These are phyloP conservation scores for Carex arenaria DNA, from an alignment of 202 grass and related monocot species.

Conservation along the genomic window DNA sequence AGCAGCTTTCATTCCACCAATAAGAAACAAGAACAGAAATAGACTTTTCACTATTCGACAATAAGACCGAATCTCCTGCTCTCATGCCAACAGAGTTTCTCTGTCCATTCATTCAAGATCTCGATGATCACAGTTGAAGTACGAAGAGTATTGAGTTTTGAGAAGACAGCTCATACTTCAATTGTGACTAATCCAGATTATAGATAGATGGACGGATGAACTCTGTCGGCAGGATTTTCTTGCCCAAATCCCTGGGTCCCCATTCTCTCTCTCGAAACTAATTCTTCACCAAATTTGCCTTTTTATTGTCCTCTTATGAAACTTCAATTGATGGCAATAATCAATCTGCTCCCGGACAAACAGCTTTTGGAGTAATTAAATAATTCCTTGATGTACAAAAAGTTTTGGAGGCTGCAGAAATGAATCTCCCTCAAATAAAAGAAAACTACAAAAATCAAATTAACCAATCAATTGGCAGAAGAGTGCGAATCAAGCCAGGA, in stretches of 20 bases:
- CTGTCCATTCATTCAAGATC: too few species aligned
- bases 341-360: background rate
- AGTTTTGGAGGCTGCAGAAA: background rate
- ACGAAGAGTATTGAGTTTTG: too few species aligned
- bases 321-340: background rate
- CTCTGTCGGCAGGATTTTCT: too few species aligned
- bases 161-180: too few species aligned
- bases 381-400: background rate
- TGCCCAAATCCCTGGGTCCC: background rate
- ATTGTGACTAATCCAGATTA: too few species aligned
- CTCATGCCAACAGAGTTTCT: too few species aligned
- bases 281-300: background rate
- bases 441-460: slow-evolving; percentile 3
- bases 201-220: too few species aligned
- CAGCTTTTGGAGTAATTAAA: background rate
- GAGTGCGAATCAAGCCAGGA: slow-evolving; percentile 80
- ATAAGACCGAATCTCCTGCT: background rate
- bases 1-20: background rate
- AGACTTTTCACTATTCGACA: background rate
- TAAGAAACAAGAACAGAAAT: background rate
- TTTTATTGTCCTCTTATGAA: background rate
- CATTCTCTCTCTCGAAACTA: background rate
- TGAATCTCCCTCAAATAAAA: background rate
- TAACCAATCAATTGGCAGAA: slow-evolving; percentile 10
- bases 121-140: too few species aligned